phyloP scores from a whole-genome alignment of 1,139 yeast genomes.

The Blastobotrys illinoisensis region DNA sequence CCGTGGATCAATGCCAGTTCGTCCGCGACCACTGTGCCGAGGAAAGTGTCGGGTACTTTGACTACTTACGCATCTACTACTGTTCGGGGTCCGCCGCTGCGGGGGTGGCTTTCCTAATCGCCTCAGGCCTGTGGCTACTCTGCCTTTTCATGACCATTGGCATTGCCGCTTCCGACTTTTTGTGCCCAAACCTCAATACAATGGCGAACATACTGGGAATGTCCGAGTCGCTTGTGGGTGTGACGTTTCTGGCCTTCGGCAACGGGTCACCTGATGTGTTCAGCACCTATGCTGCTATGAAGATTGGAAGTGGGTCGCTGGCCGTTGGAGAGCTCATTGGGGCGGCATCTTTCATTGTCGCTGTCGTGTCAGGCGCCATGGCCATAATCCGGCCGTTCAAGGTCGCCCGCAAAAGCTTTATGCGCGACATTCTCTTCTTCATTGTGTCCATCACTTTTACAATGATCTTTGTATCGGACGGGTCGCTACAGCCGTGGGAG shows the following conservation, averaged over 20 bases:
- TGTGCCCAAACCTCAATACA: conserved; percentile 67
- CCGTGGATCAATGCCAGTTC: conserved; percentile 30
- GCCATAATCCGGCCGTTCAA: conserved; percentile 62
- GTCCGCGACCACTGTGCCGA: conserved; percentile 29
- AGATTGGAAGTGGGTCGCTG: conserved; percentile 58
- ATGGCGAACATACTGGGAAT: conserved; percentile 56
- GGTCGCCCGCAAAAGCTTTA: conserved; percentile 46
- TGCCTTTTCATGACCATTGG: conserved; percentile 59
- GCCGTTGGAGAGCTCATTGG: conserved; percentile 89
- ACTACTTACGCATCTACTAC: conserved; percentile 32
- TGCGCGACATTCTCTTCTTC: conserved; percentile 55
- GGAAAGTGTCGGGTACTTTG: conserved; percentile 27
- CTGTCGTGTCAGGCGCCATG: conserved; percentile 72
- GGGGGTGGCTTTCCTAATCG: conserved; percentile 10
- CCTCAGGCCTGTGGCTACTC: conserved; percentile 31
- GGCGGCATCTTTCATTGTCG: conserved; percentile 71
- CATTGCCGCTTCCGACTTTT: conserved; percentile 64
- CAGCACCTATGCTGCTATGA: conserved; percentile 77
- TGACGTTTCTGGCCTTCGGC: conserved; percentile 83
- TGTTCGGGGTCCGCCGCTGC: conserved; percentile 20
- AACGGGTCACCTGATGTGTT: conserved; percentile 90
- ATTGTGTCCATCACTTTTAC: conserved; percentile 42
- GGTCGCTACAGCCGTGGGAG: conserved; percentile 41
- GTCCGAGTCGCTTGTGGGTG: conserved; percentile 78
- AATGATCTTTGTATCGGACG: conserved; percentile 40